phyloP scores from a whole-genome alignment of 139 green algal genomes.

The Chlorella sp. region DNA sequence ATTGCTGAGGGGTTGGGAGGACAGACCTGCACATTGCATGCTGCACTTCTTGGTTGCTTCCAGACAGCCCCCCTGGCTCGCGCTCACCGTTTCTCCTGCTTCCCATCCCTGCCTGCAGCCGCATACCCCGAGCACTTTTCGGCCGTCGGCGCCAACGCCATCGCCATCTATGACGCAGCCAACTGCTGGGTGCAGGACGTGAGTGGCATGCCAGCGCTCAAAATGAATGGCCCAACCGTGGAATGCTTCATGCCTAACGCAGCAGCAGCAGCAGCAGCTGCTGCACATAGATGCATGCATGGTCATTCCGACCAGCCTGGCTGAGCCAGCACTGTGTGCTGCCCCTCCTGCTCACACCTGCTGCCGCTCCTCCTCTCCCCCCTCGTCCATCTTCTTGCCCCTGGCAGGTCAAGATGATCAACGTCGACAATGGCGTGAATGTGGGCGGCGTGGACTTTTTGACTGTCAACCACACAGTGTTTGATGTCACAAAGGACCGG shows the following conservation, averaged over 20 bases:
- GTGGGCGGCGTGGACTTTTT: slow-evolving; percentile 11
- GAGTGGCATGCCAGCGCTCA: background rate
- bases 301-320: too few species aligned
- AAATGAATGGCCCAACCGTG: background rate
- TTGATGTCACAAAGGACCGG: background rate
- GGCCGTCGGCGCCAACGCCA: slow-evolving; percentile 14
- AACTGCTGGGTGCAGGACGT: slow-evolving; percentile 30
- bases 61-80: too few species aligned
- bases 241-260: too few species aligned
- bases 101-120: background rate
- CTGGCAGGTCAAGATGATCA: background rate
- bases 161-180: slow-evolving; percentile 22
- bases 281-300: too few species aligned
- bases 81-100: too few species aligned
- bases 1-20: too few species aligned
- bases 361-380: background rate
- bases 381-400: background rate
- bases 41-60: too few species aligned
- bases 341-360: too few species aligned
- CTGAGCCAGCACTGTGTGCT: too few species aligned
- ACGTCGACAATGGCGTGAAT: slow-evolving; percentile 11
- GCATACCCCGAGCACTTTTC: slow-evolving; percentile 21
- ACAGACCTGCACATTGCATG: background rate
- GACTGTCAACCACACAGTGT: background rate
- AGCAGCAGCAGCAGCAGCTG: background rate